A percentile compares a stretch with the other conserved stretches of the same genome.
Conservation (phyloP, 1,284 basidiomycete genomes). For the Rhodotorula mucilaginosa region DNA sequence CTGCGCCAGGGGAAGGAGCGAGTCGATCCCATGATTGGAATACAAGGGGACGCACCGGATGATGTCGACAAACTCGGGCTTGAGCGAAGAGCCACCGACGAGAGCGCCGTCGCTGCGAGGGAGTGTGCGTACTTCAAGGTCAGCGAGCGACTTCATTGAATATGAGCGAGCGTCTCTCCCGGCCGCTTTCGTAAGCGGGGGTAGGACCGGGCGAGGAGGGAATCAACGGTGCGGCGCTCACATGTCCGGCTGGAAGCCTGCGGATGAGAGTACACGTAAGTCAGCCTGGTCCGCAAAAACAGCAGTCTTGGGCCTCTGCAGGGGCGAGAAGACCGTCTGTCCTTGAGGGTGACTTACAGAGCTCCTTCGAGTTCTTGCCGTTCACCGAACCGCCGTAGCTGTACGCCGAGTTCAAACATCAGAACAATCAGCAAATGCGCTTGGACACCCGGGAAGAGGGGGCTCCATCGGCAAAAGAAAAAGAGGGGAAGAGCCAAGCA, state of each 20-base stretch:
- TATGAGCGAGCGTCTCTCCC: too few species aligned
- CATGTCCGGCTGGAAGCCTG: conserved; percentile 66
- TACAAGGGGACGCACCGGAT: conserved; percentile 3
- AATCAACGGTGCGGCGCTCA: conserved; percentile 88
- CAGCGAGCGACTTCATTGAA: background rate
- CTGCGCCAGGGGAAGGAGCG: background rate
- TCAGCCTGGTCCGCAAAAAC: background rate
- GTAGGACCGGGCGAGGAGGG: background rate
- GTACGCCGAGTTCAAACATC: conserved; percentile 58
- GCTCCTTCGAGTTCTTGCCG: conserved; percentile 80
- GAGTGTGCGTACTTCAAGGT: background rate
- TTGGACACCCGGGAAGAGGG: background rate
- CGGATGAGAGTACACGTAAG: too few species aligned
- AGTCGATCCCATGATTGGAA: background rate
- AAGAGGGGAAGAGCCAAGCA: too few species aligned
- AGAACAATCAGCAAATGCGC: background rate
- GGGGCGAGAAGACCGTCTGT: too few species aligned
- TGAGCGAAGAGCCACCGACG: conserved; percentile 83
- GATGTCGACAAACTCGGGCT: conserved; percentile 84
- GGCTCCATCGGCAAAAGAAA: too few species aligned
- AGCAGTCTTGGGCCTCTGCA: background rate
- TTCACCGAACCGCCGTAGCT: conserved; percentile 93
- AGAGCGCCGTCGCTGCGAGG: conserved; percentile 79
- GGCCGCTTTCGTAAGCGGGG: background rate
- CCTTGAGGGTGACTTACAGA: conserved; percentile 47